Percentiles rank a stretch among this genome's conserved stretches.
Conservation (phyloP, 2,329 filamentous ascomycete species). For the Fusarium brevicatenulatum region DNA sequence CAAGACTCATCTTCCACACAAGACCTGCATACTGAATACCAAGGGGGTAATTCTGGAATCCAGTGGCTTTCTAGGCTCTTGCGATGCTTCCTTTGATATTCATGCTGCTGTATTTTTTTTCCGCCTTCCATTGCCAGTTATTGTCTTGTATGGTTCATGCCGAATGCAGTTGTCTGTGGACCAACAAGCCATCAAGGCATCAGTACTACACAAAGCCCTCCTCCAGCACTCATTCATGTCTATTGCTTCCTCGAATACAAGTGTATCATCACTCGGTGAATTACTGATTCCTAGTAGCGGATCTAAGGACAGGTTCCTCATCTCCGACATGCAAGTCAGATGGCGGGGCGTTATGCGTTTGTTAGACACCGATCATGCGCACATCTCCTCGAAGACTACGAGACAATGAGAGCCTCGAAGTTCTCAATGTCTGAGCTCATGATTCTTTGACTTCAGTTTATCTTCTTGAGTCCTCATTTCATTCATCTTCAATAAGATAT, state of each 20-base stretch:
- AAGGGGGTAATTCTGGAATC: constrained; percentile 13
- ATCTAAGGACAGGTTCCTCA: constrained; percentile 17
- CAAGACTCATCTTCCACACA: constrained; percentile 8
- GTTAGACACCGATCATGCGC: constrained; percentile 2
- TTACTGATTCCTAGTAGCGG: neutral
- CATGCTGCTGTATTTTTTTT: neutral
- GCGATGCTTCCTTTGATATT: neutral
- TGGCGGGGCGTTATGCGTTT: constrained; percentile 25
- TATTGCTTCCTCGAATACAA: neutral
- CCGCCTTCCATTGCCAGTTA: neutral
- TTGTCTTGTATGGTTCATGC: neutral
- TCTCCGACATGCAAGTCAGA: neutral
- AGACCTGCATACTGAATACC: constrained; percentile 31
- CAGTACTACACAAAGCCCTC: neutral
- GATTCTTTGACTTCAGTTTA: neutral
- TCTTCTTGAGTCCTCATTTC: neutral
- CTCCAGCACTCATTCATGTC: neutral
- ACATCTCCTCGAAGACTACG: neutral
- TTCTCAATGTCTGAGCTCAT: neutral
- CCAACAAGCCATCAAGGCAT: no score
- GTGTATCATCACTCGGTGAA: neutral
- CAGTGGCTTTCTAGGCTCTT: constrained; percentile 5
- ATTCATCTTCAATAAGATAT: neutral
- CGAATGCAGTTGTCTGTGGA: neutral
- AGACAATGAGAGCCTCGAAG: neutral